Evolutionary conservation across 2,329 filamentous ascomycete species (phyloP), one percentile per base, ranked within the genome.

Genomic region (Calonectria montana): DNA sequence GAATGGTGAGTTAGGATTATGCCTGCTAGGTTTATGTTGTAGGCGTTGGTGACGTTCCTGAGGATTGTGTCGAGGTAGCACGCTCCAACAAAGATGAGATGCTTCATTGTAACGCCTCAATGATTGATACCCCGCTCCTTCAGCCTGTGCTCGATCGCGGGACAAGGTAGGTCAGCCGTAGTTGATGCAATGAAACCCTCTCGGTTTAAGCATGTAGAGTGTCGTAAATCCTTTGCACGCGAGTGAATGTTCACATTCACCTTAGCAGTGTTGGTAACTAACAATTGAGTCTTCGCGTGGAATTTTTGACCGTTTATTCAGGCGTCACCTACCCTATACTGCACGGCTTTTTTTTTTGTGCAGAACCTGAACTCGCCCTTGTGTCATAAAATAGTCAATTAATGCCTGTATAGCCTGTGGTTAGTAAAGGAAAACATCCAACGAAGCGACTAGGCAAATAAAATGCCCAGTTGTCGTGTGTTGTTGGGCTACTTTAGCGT

Each of bases 41-140:
- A 62, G 53, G 71, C 72, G 65, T 53, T 65, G 61, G 47, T 57
- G 63, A 81, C 88, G 82, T 84, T 88, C 91, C 87, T 91, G 47
- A 94, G 85, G 70, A 94, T 92, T 2, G 91, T 94, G 81, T 94
- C 92, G 43, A 94, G 83, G 82, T 94, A 94, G 76, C 91, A 92
- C 29, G 91, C 91, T 25, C 92, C 92, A 53, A 93, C 86, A 55
- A 91, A 88, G 64, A 94, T 84, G 72, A 94, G 85, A 74, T 90
- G 88, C 82, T 87, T 88, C 85, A 88, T 89, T 48, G 39, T 71
- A 69, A 45, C 31, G 53, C 35, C 64, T 35, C 12, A n/a, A 13
- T 59, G 31, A 13, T n/a, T 23, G 31, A 59, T 59, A 59, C 53
- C 53, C 53, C 53, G 31, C 53, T 59, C 31, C 53, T 57, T 57